These are phyloP conservation scores for Hanseniaspora gamundiae DNA, from an alignment of 1,139 yeast species.

Conservation along the genomic window DNA sequence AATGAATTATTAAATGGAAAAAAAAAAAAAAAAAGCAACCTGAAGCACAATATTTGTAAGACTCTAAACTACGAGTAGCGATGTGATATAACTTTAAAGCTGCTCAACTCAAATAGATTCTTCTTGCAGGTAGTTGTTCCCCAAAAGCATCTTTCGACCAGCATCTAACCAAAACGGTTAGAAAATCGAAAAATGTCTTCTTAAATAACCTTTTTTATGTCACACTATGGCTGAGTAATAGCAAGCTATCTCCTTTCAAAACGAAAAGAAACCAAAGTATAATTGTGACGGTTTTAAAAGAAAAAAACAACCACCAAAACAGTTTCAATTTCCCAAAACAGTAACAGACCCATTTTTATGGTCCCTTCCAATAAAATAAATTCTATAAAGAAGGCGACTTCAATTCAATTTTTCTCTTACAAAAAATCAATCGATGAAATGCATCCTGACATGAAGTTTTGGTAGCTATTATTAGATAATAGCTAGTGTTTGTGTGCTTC, in stretches of 20 bases:
- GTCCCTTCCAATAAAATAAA: no score
- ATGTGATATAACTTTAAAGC: constrained; percentile 11
- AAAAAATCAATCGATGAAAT: constrained; percentile 14
- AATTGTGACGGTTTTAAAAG: constrained; percentile 17
- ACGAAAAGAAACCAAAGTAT: constrained; percentile 32
- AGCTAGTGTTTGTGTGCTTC: no score
- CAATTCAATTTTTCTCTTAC: background rate
- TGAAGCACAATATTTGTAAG: no score
- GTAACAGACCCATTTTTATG: constrained; percentile 69
- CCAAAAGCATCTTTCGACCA: constrained; percentile 9
- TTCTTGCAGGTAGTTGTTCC: constrained; percentile 10
- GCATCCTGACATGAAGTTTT: constrained; percentile 59
- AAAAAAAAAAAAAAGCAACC: constrained; percentile 11
- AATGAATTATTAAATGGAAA: background rate
- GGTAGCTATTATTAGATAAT: no score
- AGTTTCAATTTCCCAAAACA: constrained; percentile 79
- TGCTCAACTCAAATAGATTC: constrained; percentile 56
- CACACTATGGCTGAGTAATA: constrained; percentile 4
- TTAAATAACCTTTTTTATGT: constrained; percentile 5
- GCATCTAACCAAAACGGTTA: constrained; percentile 6
- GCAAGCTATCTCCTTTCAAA: constrained; percentile 20
- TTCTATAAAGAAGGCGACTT: background rate
- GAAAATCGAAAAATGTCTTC: constrained; percentile 4
- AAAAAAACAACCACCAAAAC: constrained; percentile 40
- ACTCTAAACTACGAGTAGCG: constrained; percentile 61